Evolutionary conservation across 345 rosid genomes (phyloP).

Genomic region (Arabidopsis arenosa): DNA sequence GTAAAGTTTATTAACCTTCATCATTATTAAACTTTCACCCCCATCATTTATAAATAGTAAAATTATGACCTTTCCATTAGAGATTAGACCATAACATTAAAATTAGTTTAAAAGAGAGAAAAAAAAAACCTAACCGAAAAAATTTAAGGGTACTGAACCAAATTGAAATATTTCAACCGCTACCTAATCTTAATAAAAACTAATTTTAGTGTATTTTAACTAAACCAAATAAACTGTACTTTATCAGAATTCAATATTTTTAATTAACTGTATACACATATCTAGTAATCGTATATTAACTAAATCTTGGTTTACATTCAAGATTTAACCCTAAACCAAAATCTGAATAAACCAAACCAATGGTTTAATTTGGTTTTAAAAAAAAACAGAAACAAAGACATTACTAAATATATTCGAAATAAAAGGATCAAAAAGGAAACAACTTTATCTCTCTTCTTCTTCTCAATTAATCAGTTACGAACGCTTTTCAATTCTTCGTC

Average conservation of each 20-base stretch:
- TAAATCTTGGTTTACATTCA: too few relatives aligned
- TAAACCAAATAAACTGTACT: background rate
- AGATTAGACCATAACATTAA: too few relatives aligned
- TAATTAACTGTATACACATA: too few relatives aligned
- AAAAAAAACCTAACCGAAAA: too few relatives aligned
- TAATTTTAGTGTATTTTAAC: background rate
- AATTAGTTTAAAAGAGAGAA: too few relatives aligned
- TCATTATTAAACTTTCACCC: background rate
- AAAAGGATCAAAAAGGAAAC: slow-evolving; percentile 16
- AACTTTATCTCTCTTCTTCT: background rate
- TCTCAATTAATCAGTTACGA: slow-evolving; percentile 23
- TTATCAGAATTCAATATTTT: too few relatives aligned
- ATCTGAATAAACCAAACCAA: background rate
- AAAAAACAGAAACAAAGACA: background rate
- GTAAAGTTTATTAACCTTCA: background rate
- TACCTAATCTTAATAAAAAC: background rate
- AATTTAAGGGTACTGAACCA: background rate
- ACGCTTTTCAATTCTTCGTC: slow-evolving; percentile 14
- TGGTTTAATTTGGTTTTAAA: background rate
- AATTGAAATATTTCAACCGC: background rate
- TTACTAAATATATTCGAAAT: background rate
- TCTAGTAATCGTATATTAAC: too few relatives aligned
- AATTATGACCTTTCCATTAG: too few relatives aligned
- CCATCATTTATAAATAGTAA: background rate
- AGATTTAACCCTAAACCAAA: background rate